These are phyloP conservation scores for Cutaneotrichosporon sp. DNA, from an alignment of 1,284 basidiomycete genomes.

Conservation along the genomic window DNA sequence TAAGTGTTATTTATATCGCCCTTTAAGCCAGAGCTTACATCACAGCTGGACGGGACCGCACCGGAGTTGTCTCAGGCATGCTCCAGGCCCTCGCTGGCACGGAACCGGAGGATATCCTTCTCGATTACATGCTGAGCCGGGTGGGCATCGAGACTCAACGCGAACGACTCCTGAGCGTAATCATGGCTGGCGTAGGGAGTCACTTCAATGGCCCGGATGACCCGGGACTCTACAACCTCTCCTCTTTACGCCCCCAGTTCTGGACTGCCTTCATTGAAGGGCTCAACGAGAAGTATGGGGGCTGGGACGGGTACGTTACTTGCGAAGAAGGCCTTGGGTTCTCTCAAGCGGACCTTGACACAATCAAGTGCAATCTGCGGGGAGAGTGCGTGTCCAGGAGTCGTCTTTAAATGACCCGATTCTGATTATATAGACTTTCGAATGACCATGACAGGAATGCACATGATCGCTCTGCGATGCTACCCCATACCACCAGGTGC, in stretches of 20 bases:
- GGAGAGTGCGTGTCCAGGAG: background rate
- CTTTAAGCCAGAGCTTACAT: background rate
- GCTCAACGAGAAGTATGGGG: conserved; percentile 8
- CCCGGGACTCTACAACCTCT: conserved; percentile 10
- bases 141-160: conserved; percentile 17
- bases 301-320: conserved; percentile 12
- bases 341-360: background rate
- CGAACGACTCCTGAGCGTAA: conserved; percentile 2
- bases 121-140: conserved; percentile 18
- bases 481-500: too few relatives aligned
- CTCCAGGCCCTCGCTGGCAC: conserved; percentile 15
- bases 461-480: too few relatives aligned
- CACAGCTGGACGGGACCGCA: conserved; percentile 16
- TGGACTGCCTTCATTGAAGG: conserved; percentile 4
- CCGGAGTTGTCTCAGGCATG: conserved; percentile 12
- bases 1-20: background rate
- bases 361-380: conserved; percentile 10
- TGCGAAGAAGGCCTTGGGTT: conserved; percentile 9
- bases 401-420: background rate
- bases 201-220: background rate
- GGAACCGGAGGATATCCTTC: background rate
- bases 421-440: too few relatives aligned
- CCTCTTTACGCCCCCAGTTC: conserved; percentile 7
- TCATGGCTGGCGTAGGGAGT: background rate
- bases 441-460: too few relatives aligned